Conservation (phyloP, 108 stramenopile genomes). For the Cyclotella sp. region DNA sequence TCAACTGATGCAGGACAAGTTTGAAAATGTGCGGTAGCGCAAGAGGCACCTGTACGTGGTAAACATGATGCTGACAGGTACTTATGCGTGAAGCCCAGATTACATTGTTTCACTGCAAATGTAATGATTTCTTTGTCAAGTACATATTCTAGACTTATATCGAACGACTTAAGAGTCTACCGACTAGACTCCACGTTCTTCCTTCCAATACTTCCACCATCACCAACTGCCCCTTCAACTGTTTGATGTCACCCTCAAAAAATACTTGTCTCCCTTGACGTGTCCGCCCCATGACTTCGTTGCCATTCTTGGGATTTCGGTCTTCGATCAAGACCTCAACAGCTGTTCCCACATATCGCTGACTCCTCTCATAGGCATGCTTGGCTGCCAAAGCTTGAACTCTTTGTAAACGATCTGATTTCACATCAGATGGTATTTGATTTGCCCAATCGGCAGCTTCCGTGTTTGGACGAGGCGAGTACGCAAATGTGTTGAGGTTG, state of each 20-base stretch:
- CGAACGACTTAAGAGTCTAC: conserved; percentile 9
- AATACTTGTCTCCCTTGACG: conserved; percentile 89
- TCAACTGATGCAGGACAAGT: no score
- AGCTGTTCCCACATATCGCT: conserved; percentile 81
- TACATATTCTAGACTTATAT: no score
- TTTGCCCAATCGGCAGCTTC: conserved; percentile 62
- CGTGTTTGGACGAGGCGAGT: conserved; percentile 66
- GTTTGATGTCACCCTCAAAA: conserved; percentile 82
- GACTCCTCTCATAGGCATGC: conserved; percentile 87
- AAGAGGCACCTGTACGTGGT: no score
- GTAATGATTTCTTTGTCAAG: no score
- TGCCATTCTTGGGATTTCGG: conserved; percentile 77
- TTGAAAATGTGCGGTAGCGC: no score
- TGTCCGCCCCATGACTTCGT: conserved; percentile 90
- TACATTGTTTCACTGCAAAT: no score
- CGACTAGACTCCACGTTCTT: conserved; percentile 84
- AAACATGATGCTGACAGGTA: no score
- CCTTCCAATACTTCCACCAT: conserved; percentile 77
- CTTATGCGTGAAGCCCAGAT: no score
- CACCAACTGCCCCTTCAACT: conserved; percentile 75
- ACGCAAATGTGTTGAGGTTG: conserved; percentile 63
- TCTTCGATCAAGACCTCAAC: conserved; percentile 93
- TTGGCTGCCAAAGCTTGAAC: conserved; percentile 80
- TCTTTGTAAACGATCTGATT: conserved; percentile 86
- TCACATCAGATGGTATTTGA: conserved; percentile 86